Evolutionary conservation across 257 asterid species (phyloP).

Genomic region (Solanum chilense): DNA sequence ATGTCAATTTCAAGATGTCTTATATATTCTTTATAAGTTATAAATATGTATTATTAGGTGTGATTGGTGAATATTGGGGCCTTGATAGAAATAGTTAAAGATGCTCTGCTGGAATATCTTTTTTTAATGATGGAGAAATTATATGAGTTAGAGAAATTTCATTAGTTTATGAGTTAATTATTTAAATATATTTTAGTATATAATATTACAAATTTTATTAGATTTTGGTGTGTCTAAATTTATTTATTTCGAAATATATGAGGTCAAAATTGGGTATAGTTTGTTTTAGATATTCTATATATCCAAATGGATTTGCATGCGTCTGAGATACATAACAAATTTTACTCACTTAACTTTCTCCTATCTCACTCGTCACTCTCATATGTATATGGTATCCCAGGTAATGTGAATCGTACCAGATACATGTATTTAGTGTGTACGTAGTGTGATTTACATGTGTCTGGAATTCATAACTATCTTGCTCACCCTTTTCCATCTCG

Average conservation of each 20-base stretch:
- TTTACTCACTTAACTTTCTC: not conserved
- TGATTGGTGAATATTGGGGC: not conserved
- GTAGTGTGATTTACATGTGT: not conserved
- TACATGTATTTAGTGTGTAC: not conserved
- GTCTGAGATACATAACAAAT: too few relatives aligned
- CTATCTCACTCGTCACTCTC: not conserved
- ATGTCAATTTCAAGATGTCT: not conserved
- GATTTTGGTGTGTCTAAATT: accelerated
- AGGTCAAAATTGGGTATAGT: not conserved
- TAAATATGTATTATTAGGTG: not conserved
- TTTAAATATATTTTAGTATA: too few relatives aligned
- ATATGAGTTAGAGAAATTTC: too few relatives aligned
- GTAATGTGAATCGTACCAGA: not conserved
- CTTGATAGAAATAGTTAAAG: not conserved
- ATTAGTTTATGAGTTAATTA: too few relatives aligned
- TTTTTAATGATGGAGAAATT: not conserved
- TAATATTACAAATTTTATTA: too few relatives aligned
- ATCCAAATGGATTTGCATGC: too few relatives aligned
- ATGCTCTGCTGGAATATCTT: not conserved
- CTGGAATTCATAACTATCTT: not conserved
- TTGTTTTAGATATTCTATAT: too few relatives aligned
- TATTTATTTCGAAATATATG: too few relatives aligned
- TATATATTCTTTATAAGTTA: not conserved
- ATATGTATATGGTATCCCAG: not conserved
- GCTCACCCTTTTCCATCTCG: not conserved